Evolutionary conservation across 2,329 filamentous ascomycete genomes (phyloP).

Genomic region (Beauveria asiatica): DNA sequence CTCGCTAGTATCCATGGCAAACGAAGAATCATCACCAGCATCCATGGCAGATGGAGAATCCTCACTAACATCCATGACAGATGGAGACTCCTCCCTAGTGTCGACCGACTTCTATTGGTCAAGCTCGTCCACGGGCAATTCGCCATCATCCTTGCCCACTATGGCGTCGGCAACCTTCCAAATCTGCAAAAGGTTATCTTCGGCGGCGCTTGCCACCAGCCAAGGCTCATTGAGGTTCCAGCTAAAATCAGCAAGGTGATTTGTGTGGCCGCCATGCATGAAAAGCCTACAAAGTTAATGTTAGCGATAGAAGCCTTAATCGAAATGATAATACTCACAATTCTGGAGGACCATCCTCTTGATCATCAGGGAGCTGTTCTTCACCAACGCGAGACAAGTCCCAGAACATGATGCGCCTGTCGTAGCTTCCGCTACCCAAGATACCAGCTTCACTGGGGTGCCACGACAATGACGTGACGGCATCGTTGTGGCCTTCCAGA

Average conservation of each 20-base stretch:
- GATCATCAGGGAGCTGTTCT: slow-evolving; percentile 90
- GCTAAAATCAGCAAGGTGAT: slow-evolving; percentile 91
- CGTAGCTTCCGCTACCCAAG: slow-evolving; percentile 84
- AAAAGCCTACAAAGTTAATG: slow-evolving; percentile 54
- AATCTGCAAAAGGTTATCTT: slow-evolving; percentile 94
- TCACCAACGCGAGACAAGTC: slow-evolving; percentile 86
- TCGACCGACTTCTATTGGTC: slow-evolving; percentile 42
- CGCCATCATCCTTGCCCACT: slow-evolving; percentile 66
- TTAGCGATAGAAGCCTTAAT: neutral
- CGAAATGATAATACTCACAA: slow-evolving; percentile 50
- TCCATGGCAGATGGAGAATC: slow-evolving; percentile 1
- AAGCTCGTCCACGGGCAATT: slow-evolving; percentile 69
- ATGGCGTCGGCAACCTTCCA: slow-evolving; percentile 83
- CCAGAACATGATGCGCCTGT: slow-evolving; percentile 93
- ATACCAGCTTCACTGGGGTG: slow-evolving; percentile 86
- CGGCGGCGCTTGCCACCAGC: slow-evolving; percentile 90
- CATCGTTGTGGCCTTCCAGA: slow-evolving; percentile 78
- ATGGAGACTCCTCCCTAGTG: slow-evolving; percentile 13
- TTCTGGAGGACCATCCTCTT: slow-evolving; percentile 89
- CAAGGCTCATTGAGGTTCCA: slow-evolving; percentile 97
- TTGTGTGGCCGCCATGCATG: slow-evolving; percentile 98
- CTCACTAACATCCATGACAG: too few relatives aligned
- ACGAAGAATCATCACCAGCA: neutral
- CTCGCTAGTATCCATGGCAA: neutral
- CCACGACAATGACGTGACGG: slow-evolving; percentile 89